Evolutionary conservation across 495 filamentous ascomycete species (phyloP).

Genomic region (Penicillium antarcticum): DNA sequence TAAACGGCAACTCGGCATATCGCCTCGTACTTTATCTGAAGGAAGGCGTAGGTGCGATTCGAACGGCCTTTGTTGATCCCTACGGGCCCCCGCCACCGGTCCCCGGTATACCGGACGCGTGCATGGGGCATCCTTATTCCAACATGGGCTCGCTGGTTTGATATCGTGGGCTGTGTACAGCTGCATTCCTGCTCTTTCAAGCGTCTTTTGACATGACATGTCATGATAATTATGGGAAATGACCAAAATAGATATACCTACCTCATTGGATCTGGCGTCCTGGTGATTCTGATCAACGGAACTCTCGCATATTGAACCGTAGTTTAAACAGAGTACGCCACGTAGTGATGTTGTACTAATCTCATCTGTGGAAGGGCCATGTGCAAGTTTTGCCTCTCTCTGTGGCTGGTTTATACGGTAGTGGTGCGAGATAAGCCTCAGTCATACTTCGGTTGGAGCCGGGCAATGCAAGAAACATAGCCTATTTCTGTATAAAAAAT

Average conservation of each 20-base stretch:
- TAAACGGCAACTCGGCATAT: slow-evolving; percentile 95
- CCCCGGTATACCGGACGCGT: neutral
- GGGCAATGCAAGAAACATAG: too few relatives aligned
- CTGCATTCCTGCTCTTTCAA: neutral
- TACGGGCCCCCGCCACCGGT: slow-evolving; percentile 21
- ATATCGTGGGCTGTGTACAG: neutral
- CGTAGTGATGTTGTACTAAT: too few relatives aligned
- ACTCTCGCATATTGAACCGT: neutral
- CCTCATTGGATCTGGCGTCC: slow-evolving; percentile 13
- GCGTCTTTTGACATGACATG: slow-evolving; percentile 7
- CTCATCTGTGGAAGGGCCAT: too few relatives aligned
- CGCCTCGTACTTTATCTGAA: slow-evolving; percentile 82
- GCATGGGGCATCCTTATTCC: slow-evolving; percentile 4
- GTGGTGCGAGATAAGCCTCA: too few relatives aligned
- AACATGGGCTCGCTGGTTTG: slow-evolving; percentile 18
- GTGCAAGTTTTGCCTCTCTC: too few relatives aligned
- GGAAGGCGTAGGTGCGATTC: slow-evolving; percentile 46
- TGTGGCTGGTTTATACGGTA: too few relatives aligned
- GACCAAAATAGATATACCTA: slow-evolving; percentile 22
- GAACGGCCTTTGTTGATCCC: slow-evolving; percentile 39
- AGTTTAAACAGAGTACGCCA: too few relatives aligned
- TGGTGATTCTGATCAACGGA: neutral
- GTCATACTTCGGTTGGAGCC: too few relatives aligned
- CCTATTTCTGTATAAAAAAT: too few relatives aligned
- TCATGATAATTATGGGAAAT: slow-evolving; percentile 24